These are phyloP conservation scores for Coelastrella sp. DNA, from an alignment of 139 green algal species.

Conservation along the genomic window DNA sequence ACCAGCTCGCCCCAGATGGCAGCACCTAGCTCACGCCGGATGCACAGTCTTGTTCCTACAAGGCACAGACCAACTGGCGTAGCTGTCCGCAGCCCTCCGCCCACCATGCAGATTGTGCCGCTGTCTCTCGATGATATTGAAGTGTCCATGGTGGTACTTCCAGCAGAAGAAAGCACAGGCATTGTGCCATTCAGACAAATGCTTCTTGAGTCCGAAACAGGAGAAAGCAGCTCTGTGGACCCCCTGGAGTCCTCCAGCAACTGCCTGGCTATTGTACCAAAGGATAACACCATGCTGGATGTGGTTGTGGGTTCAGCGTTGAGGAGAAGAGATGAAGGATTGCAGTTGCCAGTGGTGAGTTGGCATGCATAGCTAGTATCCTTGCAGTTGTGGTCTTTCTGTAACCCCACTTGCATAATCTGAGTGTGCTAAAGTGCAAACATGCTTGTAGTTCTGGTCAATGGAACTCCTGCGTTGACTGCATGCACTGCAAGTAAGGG, in stretches of 20 bases:
- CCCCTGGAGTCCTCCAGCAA: neutral
- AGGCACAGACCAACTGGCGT: neutral
- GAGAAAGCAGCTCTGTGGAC: neutral
- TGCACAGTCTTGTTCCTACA: neutral
- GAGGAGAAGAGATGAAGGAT: neutral
- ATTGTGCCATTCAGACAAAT: conserved; percentile 39
- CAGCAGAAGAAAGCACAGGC: conserved; percentile 18
- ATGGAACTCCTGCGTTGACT: no score
- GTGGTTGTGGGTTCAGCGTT: conserved; percentile 14
- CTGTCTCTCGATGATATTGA: conserved; percentile 29
- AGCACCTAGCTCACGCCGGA: neutral
- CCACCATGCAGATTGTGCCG: neutral
- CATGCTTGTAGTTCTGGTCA: no score
- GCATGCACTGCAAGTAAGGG: no score
- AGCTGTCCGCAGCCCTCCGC: conserved; percentile 2
- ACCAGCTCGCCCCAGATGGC: neutral
- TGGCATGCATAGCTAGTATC: no score
- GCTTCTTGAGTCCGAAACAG: neutral
- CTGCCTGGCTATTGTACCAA: conserved; percentile 34
- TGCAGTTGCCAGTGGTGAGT: neutral
- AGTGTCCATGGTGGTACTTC: conserved; percentile 20
- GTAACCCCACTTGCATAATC: no score
- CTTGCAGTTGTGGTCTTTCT: no score
- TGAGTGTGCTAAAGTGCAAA: no score
- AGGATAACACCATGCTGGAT: conserved; percentile 35